phyloP scores from a whole-genome alignment of 148 eudicot genomes.

The Vaccinium macrocarpon region DNA sequence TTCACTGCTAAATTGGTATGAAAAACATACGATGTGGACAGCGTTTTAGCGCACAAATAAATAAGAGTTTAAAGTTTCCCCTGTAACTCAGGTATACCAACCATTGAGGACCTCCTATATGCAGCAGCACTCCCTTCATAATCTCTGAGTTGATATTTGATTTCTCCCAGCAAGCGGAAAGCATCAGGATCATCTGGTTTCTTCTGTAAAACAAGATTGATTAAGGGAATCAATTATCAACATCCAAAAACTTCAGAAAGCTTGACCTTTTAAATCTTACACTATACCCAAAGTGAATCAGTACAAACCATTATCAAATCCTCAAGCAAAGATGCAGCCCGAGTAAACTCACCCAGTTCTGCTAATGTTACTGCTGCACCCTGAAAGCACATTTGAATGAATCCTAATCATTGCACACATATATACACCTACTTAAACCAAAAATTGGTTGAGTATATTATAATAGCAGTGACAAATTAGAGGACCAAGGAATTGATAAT shows the following conservation, averaged over 20 bases:
- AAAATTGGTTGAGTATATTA: neutral
- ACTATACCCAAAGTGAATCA: conserved; percentile 1
- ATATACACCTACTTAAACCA: neutral
- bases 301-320: conserved; percentile 69
- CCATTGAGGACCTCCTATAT: conserved; percentile 75
- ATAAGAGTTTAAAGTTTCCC: neutral
- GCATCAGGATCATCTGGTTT: conserved; percentile 81
- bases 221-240: conserved; percentile 9
- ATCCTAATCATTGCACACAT: neutral
- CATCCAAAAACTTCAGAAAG: conserved; percentile 18
- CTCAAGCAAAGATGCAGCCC: conserved; percentile 71
- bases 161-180: conserved; percentile 87
- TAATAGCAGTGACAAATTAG: neutral
- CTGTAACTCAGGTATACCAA: conserved; percentile 28
- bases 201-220: conserved; percentile 44
- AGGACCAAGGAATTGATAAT: neutral
- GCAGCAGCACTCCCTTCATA: conserved; percentile 83
- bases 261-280: conserved; percentile 13
- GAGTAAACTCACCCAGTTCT: conserved; percentile 70
- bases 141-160: conserved; percentile 82
- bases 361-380: conserved; percentile 82
- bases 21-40: neutral
- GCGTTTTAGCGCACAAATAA: neutral
- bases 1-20: neutral
- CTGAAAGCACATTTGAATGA: conserved; percentile 33